These are phyloP conservation scores for Zelopaecilomyces penicillatus DNA, from an alignment of 2,329 filamentous ascomycete genomes.

Conservation along the genomic window DNA sequence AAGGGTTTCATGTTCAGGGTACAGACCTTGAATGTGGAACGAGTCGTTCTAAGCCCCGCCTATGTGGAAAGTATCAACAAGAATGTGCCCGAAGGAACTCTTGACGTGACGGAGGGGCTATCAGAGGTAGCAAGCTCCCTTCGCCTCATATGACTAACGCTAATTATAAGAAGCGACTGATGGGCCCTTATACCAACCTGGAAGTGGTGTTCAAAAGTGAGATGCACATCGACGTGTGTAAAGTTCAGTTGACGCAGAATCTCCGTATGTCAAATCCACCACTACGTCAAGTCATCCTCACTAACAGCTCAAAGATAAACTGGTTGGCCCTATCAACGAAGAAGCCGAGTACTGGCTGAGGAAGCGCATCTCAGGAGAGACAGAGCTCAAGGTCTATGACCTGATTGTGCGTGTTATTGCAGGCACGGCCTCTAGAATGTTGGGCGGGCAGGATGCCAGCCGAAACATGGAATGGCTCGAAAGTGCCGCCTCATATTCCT, in stretches of 20 bases:
- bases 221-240: constrained; percentile 6
- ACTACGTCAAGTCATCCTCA: not conserved
- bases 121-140: not conserved
- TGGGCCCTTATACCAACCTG: constrained; percentile 6
- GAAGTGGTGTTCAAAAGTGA: constrained; percentile 5
- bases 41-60: constrained; percentile 2
- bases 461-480: constrained; percentile 7
- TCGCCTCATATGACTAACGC: not conserved
- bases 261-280: not conserved
- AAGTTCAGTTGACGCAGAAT: constrained; percentile 5
- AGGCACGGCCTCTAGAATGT: constrained; percentile 4
- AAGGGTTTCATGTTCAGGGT: constrained; percentile 2
- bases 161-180: not conserved
- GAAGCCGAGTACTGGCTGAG: constrained; percentile 7
- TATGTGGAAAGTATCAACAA: constrained; percentile 7
- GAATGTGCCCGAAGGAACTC: constrained; percentile 1
- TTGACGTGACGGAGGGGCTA: constrained; percentile 4
- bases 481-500: constrained; percentile 2
- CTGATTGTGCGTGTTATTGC: constrained; percentile 5
- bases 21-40: constrained; percentile 6
- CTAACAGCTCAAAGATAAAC: not conserved
- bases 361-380: constrained; percentile 4
- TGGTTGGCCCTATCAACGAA: constrained; percentile 3
- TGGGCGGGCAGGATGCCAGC: constrained; percentile 2
- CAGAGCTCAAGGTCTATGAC: constrained; percentile 3